Evolutionary conservation across 2,329 filamentous ascomycete genomes (phyloP), one percentile per base, ranked within the genome.

Genomic region (Paracorniculantispora psalliotae): DNA sequence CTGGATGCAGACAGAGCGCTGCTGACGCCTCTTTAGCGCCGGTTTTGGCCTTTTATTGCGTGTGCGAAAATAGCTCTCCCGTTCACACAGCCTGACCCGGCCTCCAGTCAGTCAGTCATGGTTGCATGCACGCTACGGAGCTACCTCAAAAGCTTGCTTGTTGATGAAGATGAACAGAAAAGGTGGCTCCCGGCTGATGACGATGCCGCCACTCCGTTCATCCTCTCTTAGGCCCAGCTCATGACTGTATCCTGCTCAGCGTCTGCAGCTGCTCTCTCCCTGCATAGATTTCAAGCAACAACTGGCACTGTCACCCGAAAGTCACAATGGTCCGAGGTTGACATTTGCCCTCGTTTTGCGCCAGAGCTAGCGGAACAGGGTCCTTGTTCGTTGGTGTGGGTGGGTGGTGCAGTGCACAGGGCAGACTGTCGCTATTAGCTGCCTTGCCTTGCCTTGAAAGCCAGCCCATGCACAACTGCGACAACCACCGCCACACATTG

Each of bases 11-110:
- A 43, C 35, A 19, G 39, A 43, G 39, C 39, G n/a, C 39, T 44
- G 39, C 26, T 44, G 37, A 54, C 51, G 51, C 51, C 37, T 54
- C 21, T 43, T 44, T 54, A 54, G 51, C 39, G 51, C 51, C 37
- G 23, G 19, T 41, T 28, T 25, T 15, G 5, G 9, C 30, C 33
- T 21, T 37, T 8, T 33, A 43, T 43, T 43, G 39, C 5, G 39
- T 6, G 39, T 43, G 39, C 30, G 39, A 19, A 43, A 30, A 48
- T 48, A 25, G 46, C 46, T 48, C 46, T 28, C 12, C 30, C 6
- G 30, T 2, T 30, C 46, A 17, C 46, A 17, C 44, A 28, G 23
- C 44, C 46, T 30, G 25, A 23, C 3, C 13, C 13, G 4, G 10
- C 21, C 44, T 23, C 21, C 26, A n/a, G n/a, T n/a, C n/a, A n/a